Percentiles rank a stretch among this genome's conserved stretches.
These are phyloP conservation scores for Ulmus americana DNA, from an alignment of 331 rosid genomes.

Conservation along the genomic window DNA sequence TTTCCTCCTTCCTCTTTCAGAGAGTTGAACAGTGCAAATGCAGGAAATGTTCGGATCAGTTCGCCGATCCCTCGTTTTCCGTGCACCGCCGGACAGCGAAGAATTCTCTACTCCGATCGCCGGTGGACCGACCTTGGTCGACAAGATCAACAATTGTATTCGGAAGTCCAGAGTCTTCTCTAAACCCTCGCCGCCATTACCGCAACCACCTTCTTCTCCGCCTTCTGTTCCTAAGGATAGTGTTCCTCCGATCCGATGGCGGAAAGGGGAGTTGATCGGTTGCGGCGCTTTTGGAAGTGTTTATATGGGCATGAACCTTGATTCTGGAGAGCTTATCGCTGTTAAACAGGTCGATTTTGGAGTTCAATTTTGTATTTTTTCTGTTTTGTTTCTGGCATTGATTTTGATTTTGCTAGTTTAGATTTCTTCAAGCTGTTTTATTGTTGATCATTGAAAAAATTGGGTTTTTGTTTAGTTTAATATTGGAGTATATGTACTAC, in stretches of 20 bases:
- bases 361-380: neutral
- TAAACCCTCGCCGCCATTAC: constrained; percentile 44
- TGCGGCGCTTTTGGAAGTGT: constrained; percentile 98
- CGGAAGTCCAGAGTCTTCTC: constrained; percentile 84
- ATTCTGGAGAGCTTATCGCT: constrained; percentile 96
- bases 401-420: neutral
- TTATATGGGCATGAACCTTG: constrained; percentile 99
- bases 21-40: constrained; percentile 34
- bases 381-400: neutral
- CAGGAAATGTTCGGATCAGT: constrained; percentile 94
- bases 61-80: constrained; percentile 93
- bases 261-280: constrained; percentile 96
- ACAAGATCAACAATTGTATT: constrained; percentile 64
- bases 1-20: neutral
- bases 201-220: constrained; percentile 30
- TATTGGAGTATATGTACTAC: neutral
- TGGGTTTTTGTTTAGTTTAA: neutral
- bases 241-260: constrained; percentile 83
- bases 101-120: constrained; percentile 26
- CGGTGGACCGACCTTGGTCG: constrained; percentile 49
- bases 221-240: constrained; percentile 37
- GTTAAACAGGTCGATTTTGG: constrained; percentile 64
- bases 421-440: neutral
- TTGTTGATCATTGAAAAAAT: neutral
- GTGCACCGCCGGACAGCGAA: constrained; percentile 55